Conservation (phyloP, 2,329 filamentous ascomycete species). For the Penicillium sp. region DNA sequence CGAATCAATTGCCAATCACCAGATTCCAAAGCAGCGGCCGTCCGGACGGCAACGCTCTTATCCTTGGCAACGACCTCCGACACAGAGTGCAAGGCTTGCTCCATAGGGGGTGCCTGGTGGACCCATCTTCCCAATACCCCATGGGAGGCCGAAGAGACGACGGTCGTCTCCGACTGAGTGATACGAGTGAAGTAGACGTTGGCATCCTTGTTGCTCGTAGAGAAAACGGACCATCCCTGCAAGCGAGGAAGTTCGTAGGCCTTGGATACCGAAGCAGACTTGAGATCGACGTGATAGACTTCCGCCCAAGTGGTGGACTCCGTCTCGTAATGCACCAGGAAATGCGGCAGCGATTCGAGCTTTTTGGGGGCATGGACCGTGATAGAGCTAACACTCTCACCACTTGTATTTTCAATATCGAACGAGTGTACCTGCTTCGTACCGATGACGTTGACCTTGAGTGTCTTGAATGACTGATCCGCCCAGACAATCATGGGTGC, state of each 20-base stretch:
- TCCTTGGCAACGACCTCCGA: slow-evolving; percentile 74
- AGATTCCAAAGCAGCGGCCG: slow-evolving; percentile 56
- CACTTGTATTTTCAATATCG: slow-evolving; percentile 40
- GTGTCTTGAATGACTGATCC: slow-evolving; percentile 36
- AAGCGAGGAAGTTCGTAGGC: slow-evolving; percentile 70
- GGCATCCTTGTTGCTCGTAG: slow-evolving; percentile 64
- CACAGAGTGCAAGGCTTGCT: slow-evolving; percentile 56
- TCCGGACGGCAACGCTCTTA: slow-evolving; percentile 65
- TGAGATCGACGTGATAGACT: slow-evolving; percentile 72
- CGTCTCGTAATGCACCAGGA: slow-evolving; percentile 73
- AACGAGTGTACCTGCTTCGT: slow-evolving; percentile 35
- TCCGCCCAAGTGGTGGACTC: slow-evolving; percentile 66
- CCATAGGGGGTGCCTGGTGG: slow-evolving; percentile 41
- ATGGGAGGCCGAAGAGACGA: slow-evolving; percentile 69
- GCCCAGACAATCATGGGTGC: slow-evolving; percentile 39
- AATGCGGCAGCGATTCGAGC: slow-evolving; percentile 65
- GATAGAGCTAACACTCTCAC: too few relatives aligned
- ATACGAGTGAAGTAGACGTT: slow-evolving; percentile 85
- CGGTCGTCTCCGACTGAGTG: slow-evolving; percentile 61
- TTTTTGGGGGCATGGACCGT: slow-evolving; percentile 65
- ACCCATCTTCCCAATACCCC: slow-evolving; percentile 68
- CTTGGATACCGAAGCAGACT: slow-evolving; percentile 60
- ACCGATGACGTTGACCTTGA: slow-evolving; percentile 41
- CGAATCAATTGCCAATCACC: slow-evolving; percentile 75
- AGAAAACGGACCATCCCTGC: slow-evolving; percentile 63